phyloP scores from a whole-genome alignment of 176 grass and related monocot genomes.

The Phoenix dactylifera region DNA sequence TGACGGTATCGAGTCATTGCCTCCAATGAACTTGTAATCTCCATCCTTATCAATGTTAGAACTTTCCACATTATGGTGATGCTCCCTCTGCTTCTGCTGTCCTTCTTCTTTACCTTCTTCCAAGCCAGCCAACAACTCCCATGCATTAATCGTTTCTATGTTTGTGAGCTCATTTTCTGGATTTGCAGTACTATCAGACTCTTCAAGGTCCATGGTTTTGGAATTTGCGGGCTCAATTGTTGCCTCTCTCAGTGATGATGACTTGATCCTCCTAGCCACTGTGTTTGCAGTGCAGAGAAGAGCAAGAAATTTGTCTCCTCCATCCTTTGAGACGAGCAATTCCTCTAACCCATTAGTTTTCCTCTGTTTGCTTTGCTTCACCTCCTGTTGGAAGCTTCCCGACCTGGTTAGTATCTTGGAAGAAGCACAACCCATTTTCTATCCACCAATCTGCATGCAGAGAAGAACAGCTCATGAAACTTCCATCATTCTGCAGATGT shows the following conservation, averaged over 20 bases:
- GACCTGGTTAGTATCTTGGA: slow-evolving; percentile 58
- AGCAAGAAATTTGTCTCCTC: slow-evolving; percentile 45
- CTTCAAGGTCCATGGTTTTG: background rate
- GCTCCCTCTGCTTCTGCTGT: background rate
- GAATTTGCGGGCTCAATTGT: background rate
- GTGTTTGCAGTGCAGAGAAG: slow-evolving; percentile 39
- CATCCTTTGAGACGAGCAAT: slow-evolving; percentile 49
- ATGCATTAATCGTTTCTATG: slow-evolving; percentile 49
- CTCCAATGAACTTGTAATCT: background rate
- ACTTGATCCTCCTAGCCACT: slow-evolving; percentile 16
- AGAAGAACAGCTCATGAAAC: too few relatives aligned
- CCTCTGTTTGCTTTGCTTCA: slow-evolving; percentile 35
- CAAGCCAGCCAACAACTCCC: slow-evolving; percentile 12
- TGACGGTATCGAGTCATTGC: background rate
- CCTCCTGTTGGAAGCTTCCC: slow-evolving; percentile 53
- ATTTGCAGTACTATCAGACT: background rate
- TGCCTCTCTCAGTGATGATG: background rate
- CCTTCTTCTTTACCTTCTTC: background rate
- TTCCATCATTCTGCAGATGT: too few relatives aligned
- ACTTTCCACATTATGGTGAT: too few relatives aligned
- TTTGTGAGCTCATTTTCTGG: background rate
- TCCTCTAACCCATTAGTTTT: slow-evolving; percentile 59
- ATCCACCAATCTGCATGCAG: background rate
- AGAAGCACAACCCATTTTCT: slow-evolving; percentile 69
- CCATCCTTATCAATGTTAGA: too few relatives aligned